These are phyloP conservation scores for Pythium brassicae DNA, from an alignment of 352 stramenopile genomes.

Conservation along the genomic window DNA sequence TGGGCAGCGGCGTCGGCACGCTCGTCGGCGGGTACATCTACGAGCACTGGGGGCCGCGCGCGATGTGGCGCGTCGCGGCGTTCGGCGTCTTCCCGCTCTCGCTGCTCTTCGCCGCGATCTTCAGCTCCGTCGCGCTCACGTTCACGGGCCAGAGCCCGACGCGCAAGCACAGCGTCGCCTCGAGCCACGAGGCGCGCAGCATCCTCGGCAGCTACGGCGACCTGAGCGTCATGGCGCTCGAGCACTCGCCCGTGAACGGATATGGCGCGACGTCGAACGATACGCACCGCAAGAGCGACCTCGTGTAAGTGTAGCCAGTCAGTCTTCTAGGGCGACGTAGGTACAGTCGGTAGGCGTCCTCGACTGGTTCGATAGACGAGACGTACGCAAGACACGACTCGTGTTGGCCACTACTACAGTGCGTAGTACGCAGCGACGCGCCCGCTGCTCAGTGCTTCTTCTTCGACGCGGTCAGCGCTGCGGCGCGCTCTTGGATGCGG, in stretches of 20 bases:
- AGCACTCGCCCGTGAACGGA: background rate
- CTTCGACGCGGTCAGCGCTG: conserved; percentile 46
- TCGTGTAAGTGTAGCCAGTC: background rate
- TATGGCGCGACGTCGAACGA: background rate
- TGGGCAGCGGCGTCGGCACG: conserved; percentile 54
- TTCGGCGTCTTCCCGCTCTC: conserved; percentile 47
- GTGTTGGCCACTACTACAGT: too few relatives aligned
- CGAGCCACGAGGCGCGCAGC: conserved; percentile 3
- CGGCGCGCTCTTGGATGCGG: conserved; percentile 60
- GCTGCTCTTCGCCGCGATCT: conserved; percentile 37
- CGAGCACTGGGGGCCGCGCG: conserved; percentile 41
- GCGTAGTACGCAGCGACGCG: too few relatives aligned
- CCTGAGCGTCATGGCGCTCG: conserved; percentile 3
- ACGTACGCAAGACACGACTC: too few relatives aligned
- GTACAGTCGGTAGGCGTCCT: too few relatives aligned
- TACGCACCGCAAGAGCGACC: background rate
- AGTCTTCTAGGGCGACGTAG: background rate
- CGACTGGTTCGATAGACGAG: too few relatives aligned
- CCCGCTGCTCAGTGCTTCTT: conserved; percentile 51
- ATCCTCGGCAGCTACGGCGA: conserved; percentile 8
- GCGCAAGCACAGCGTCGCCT: conserved; percentile 10
- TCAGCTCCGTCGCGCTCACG: conserved; percentile 34
- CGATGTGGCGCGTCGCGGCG: conserved; percentile 58
- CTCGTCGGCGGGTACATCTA: conserved; percentile 73
- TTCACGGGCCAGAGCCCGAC: conserved; percentile 17